Evolutionary conservation across 2,329 filamentous ascomycete species (phyloP).

Genomic region (Exophiala lecanii-corni): DNA sequence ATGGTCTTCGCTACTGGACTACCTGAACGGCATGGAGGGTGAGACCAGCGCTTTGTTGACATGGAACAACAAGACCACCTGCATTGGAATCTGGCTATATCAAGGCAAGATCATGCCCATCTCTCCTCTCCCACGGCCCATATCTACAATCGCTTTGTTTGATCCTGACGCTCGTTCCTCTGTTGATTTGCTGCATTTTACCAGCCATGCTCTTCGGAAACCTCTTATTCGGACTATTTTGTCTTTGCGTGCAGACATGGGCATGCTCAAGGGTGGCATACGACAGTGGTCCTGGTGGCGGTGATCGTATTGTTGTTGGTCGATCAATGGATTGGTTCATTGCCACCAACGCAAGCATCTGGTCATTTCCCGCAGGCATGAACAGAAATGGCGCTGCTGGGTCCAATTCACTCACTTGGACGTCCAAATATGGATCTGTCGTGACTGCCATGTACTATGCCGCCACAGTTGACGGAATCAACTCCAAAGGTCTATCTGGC

Average conservation of each 20-base stretch:
- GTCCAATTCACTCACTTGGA: conserved; percentile 4
- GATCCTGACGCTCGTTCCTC: too few species aligned
- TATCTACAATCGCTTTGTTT: too few species aligned
- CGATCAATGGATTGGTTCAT: conserved; percentile 7
- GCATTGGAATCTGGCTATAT: too few species aligned
- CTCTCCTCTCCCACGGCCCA: too few species aligned
- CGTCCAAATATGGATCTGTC: conserved; percentile 5
- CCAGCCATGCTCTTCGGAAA: background rate
- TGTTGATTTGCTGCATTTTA: too few species aligned
- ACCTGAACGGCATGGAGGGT: too few species aligned
- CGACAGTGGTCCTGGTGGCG: background rate
- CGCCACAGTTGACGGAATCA: conserved; percentile 5
- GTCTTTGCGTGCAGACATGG: background rate
- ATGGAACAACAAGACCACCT: too few species aligned
- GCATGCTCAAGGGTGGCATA: conserved; percentile 14
- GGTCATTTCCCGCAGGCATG: conserved; percentile 4
- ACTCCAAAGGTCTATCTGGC: conserved; percentile 1
- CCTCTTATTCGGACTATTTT: background rate
- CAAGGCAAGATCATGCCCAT: too few species aligned
- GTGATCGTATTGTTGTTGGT: conserved; percentile 1
- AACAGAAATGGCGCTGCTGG: conserved; percentile 1
- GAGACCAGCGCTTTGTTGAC: too few species aligned
- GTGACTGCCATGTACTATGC: conserved; percentile 5
- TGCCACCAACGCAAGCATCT: conserved; percentile 5
- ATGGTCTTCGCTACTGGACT: too few species aligned